Base-by-base conservation (phyloP, 176 grass and related monocot species). In the Urochloa ruziziensis region DNA sequence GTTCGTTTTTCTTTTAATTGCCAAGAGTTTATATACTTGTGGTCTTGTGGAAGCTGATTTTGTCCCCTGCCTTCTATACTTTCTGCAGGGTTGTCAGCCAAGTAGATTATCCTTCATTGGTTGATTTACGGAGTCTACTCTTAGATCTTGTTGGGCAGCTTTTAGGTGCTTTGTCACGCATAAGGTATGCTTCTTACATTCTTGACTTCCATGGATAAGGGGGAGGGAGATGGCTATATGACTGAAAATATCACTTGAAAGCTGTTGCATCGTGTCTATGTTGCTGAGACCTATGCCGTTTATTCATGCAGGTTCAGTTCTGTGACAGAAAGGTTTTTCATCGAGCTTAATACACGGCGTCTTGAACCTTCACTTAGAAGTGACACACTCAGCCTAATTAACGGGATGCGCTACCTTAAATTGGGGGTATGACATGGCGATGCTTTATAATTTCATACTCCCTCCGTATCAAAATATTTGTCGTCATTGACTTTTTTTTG, bases 341-440 rank as follows among this genome's bases (percentile, higher is more conserved):
- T 98, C 77, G 96, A 98, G 89, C 89, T 98, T 73, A 98, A 87
- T 95, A 76, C 81, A 80, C 92, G 93, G 18, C 86, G 93, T 80
- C 77, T 80, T 52, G 96, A 98, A 34, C 92, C 84, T 90, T 54
- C 91, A 63, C 75, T 87, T 73, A 98, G 96, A 88, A 98, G 90
- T 9, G 92, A 98, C 77, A 95, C 88, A 61, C 96, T 98, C 40
- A 98, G 85, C 87, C 94, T 98, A 80, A 98, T 98, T 47, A 98
- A 98, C 47, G 96, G 96, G 82, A 94, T 95, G 96, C 96, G 93
- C 80, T 98, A 98, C 83, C 96, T 98, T 77, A 98, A 98, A 83
- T 82, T 98, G 76, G 96, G 96, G 93, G 96, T 95, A 92, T 74
- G 82, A 67, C 56, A 76, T 59, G 64, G 62, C 15, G 37, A 10